Conservation (phyloP, 805 yeast genomes). For the Kregervanrija delftensis region DNA sequence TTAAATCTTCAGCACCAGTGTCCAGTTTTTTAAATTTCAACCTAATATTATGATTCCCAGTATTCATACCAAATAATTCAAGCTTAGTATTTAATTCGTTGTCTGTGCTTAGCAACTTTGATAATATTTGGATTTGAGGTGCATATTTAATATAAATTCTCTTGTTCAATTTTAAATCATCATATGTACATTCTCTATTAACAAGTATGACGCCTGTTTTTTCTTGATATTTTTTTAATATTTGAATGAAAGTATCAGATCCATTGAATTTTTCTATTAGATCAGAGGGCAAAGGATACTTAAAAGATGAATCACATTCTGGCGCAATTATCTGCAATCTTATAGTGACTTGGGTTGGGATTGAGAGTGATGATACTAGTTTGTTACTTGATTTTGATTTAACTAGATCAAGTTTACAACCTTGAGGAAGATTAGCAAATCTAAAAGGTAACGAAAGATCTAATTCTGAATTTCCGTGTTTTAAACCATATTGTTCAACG, state of each 20-base stretch:
- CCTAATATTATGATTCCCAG: conserved; percentile 23
- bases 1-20: neutral
- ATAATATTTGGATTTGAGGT: conserved; percentile 5
- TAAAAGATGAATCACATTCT: conserved; percentile 2
- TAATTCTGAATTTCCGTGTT: conserved; percentile 25
- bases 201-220: neutral
- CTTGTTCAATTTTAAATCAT: conserved; percentile 1
- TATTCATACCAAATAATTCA: conserved; percentile 2
- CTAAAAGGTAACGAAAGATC: conserved; percentile 36
- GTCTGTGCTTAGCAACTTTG: neutral
- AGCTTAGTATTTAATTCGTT: conserved; percentile 3
- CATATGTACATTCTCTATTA: conserved; percentile 2
- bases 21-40: conserved; percentile 15
- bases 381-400: neutral
- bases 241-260: neutral
- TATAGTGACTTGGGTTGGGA: conserved; percentile 2
- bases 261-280: conserved; percentile 3
- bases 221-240: conserved; percentile 2
- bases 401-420: conserved; percentile 32
- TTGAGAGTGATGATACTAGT: neutral
- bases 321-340: conserved; percentile 9
- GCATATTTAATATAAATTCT: neutral
- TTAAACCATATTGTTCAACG: conserved; percentile 5
- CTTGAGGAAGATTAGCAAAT: conserved; percentile 35
- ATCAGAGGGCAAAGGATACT: neutral